phyloP scores from a whole-genome alignment of 371 early-diverging fungal genomes.

The Entomophthora muscae region DNA sequence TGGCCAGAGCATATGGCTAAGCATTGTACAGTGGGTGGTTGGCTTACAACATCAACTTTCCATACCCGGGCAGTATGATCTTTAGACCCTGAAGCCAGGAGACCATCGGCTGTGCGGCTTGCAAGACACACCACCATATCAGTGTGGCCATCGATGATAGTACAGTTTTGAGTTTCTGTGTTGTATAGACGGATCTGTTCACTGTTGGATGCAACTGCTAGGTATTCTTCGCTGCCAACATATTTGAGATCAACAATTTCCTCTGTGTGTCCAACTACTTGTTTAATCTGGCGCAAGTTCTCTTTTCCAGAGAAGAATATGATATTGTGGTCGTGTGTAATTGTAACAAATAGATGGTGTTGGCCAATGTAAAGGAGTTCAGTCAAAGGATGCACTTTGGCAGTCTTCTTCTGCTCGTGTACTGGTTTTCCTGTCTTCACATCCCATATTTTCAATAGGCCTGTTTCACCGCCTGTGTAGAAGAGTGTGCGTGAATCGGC shows the following conservation, averaged over 20 bases:
- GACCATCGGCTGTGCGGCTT: constrained; percentile 35
- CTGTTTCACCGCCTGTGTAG: constrained; percentile 69
- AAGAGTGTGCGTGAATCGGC: constrained; percentile 28
- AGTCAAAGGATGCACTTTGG: constrained; percentile 42
- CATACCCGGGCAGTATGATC: constrained; percentile 77
- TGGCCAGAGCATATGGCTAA: constrained; percentile 74
- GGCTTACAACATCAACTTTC: constrained; percentile 25
- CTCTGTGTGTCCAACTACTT: constrained; percentile 89
- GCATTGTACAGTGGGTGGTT: constrained; percentile 26
- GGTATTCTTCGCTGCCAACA: constrained; percentile 48
- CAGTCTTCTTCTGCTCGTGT: constrained; percentile 31
- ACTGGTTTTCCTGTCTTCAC: constrained; percentile 36
- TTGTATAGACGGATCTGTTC: constrained; percentile 77
- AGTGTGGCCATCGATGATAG: constrained; percentile 71
- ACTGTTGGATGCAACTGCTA: constrained; percentile 85
- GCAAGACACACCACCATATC: constrained; percentile 72
- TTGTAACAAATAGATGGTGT: constrained; percentile 15
- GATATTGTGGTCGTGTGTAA: constrained; percentile 84
- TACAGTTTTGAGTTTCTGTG: constrained; percentile 55
- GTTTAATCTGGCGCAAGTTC: constrained; percentile 39
- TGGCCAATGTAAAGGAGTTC: constrained; percentile 31
- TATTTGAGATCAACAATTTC: constrained; percentile 77
- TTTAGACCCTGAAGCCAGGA: constrained; percentile 74
- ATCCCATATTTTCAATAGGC: constrained; percentile 55
- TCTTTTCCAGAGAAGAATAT: constrained; percentile 41